Evolutionary conservation across 116 monocot genomes (phyloP), one percentile per base, ranked within the genome.

Genomic region (Iris pallida): DNA sequence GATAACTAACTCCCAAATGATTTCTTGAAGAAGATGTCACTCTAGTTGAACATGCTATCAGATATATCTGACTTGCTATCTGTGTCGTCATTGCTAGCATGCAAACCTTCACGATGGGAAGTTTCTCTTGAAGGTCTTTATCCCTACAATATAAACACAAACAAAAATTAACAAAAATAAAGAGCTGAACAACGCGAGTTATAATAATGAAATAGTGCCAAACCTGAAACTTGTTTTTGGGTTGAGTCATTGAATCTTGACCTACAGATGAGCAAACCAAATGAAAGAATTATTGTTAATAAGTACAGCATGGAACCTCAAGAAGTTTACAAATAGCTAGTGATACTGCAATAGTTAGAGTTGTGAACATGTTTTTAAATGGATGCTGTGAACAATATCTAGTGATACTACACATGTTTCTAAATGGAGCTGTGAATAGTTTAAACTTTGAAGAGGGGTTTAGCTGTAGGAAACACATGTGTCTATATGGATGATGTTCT

Each of bases 11-110:
- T 30, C 30, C 30, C 30, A 30, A 30, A 30, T 30, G 56, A 61
- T 70, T 82, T 68, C 75, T 79, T 30, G 83, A 78, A 60, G 68
- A 77, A 51, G 88, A 83, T 63, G 68, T 77, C 43, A 47, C 59
- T 53, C 75, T 80, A 54, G 56, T 76, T 74, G 53, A 59, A 59
- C 42, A 73, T 47, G 30, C 47, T 78, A 62, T 89, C 84, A 73
- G 88, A 86, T 70, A 79, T 82, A 77, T 93, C 90, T 45, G 90
- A 90, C 48, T 83, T 88, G 69, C 61, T 83, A 53, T 86, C 81
- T 12, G 63, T 63, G 15, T 85, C 76, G 73, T 73, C 80, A 80
- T 60, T 73, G 45, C 71, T 73, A 48, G 46, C 46, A 42, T 66
- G 63, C 20, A 20, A n/a, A n/a, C n/a, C n/a, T n/a, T n/a, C n/a